Conservation (phyloP, 495 filamentous ascomycete genomes). For the Penicillium egyptiacum region DNA sequence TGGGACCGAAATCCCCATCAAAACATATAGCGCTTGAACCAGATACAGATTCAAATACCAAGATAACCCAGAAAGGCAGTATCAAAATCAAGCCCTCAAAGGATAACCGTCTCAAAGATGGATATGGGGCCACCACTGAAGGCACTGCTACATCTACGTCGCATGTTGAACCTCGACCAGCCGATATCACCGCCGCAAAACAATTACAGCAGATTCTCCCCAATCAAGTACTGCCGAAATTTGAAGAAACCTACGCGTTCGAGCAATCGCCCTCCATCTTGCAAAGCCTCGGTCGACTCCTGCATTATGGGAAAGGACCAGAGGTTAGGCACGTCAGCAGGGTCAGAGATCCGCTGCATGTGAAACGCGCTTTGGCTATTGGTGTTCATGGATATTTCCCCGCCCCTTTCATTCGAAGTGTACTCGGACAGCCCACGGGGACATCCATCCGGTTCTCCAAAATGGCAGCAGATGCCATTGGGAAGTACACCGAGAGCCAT, state of each 20-base stretch:
- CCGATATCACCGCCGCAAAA: conserved; percentile 44
- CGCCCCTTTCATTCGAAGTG: conserved; percentile 74
- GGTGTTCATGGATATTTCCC: conserved; percentile 95
- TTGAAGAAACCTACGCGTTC: conserved; percentile 64
- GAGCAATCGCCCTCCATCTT: conserved; percentile 70
- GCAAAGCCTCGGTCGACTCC: conserved; percentile 64
- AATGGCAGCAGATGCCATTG: conserved; percentile 79
- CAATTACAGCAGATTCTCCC: conserved; percentile 47
- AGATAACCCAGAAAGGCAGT: conserved; percentile 48
- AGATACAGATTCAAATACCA: conserved; percentile 33
- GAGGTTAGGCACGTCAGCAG: conserved; percentile 69
- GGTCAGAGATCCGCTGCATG: conserved; percentile 64
- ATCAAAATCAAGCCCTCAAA: conserved; percentile 47
- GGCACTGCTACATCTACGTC: conserved; percentile 37
- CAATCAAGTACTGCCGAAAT: conserved; percentile 69
- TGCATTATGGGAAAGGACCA: conserved; percentile 61
- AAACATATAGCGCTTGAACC: conserved; percentile 19
- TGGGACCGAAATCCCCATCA: conserved; percentile 48
- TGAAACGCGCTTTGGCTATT: conserved; percentile 85
- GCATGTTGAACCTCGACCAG: conserved; percentile 20
- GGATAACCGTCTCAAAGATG: conserved; percentile 37
- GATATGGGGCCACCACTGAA: conserved; percentile 31
- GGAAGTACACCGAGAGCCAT: conserved; percentile 71
- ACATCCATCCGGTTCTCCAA: conserved; percentile 93
- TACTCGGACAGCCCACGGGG: conserved; percentile 92